Evolutionary conservation across 2,329 filamentous ascomycete genomes (phyloP).

Genomic region (Stemphylium beticola): DNA sequence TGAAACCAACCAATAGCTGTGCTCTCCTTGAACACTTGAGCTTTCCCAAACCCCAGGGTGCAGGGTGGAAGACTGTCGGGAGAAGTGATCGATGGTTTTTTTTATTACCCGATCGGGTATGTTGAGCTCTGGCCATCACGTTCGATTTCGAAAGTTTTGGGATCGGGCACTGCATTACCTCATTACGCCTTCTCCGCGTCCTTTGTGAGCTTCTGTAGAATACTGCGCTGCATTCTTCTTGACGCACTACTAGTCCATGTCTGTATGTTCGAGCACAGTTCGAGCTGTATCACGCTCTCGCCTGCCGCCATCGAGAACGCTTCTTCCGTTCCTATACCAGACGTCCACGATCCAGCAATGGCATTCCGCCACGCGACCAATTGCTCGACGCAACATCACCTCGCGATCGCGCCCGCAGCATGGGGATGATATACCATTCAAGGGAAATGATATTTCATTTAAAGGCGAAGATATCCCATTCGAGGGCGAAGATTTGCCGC

Average conservation of each 20-base stretch:
- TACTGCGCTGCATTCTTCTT: not conserved
- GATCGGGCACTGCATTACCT: not conserved
- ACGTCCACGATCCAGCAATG: conserved; percentile 66
- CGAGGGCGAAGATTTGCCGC: conserved; percentile 13
- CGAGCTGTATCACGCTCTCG: conserved; percentile 43
- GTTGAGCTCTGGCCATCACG: conserved; percentile 11
- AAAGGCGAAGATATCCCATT: conserved; percentile 34
- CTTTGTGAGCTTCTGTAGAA: not conserved
- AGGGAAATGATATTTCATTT: not conserved
- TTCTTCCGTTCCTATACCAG: conserved; percentile 74
- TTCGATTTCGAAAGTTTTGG: conserved; percentile 12
- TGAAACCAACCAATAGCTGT: too few species aligned
- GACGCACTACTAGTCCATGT: conserved; percentile 30
- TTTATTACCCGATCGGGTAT: not conserved
- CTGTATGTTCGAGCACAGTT: conserved; percentile 37
- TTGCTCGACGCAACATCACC: conserved; percentile 29
- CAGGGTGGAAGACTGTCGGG: too few species aligned
- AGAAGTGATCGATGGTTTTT: not conserved
- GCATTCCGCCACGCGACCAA: conserved; percentile 21
- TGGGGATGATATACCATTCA: conserved; percentile 22
- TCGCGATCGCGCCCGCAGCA: conserved; percentile 25
- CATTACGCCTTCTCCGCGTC: not conserved
- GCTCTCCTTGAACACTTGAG: too few species aligned
- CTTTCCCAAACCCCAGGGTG: too few species aligned
- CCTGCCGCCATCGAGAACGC: conserved; percentile 46